Evolutionary conservation across 2,329 filamentous ascomycete genomes (phyloP), one percentile per base, ranked within the genome.

Genomic region (Calycina herbarum): DNA sequence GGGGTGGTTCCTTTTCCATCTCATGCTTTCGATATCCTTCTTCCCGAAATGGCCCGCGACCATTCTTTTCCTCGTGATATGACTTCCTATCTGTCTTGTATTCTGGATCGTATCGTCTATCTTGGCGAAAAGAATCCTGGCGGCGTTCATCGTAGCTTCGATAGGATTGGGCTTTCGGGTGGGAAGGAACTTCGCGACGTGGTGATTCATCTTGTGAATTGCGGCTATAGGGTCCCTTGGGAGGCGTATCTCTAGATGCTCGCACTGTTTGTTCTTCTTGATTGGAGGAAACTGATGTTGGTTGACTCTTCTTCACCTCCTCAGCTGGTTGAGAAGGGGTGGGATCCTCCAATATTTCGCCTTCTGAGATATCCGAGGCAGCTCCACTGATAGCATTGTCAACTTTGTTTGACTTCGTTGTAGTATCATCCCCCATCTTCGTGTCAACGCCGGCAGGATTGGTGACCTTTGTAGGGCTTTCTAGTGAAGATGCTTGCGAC

Each of bases 271-370:
- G 57, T 29, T 69, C 69, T 61, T 68, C 64, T 62, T 57, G n/a
- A 56, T 66, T 71, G 59, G 45, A 57, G 20, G 51, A 13, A 31
- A 67, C 70, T 51, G 57, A 57, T 31, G 62, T 63, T 20, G 61
- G 45, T 51, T 69, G 62, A 62, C 57, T 61, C 51, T 70, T 67
- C 57, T 69, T 73, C 20, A n/a, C 45, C n/a, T 20, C n/a, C 20
- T 8, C n/a, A 51, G 20, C 45, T 63, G 67, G 61, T 31, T 71
- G 67, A n/a, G 64, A 64, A 8, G 68, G 64, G 42, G 64, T 63
- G 58, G 64, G 61, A 51, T 75, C 73, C 69, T 76, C 75, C 51
- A 74, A 31, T 65, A 77, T 75, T 64, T 77, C 75, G n/a, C 75
- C 74, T 33, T 75, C 73, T 15, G 73, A 74, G 13, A 63, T 64